phyloP scores from a whole-genome alignment of 768 basidiomycete species.

The Suillus placidus region DNA sequence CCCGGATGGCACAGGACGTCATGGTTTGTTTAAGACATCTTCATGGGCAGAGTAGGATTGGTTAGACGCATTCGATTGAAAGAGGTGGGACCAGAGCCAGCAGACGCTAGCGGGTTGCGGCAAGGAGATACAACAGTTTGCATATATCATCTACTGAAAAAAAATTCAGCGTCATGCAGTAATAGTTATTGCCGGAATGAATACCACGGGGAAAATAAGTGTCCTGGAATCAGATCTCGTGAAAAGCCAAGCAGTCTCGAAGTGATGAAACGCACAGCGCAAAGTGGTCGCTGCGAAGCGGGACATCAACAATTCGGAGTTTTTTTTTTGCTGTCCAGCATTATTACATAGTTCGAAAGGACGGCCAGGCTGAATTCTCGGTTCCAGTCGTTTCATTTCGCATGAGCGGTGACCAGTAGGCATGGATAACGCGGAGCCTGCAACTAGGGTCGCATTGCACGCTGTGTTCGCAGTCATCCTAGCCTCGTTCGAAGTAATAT shows the following conservation, averaged over 20 bases:
- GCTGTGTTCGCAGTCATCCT: not conserved
- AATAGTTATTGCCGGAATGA: not conserved
- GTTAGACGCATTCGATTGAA: constrained; percentile 38
- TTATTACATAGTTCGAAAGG: not conserved
- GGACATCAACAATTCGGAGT: not conserved
- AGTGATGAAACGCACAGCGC: constrained; percentile 8
- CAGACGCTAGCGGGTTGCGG: not conserved
- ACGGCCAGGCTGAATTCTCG: not conserved
- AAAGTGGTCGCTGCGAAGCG: not conserved
- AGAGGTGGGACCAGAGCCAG: constrained; percentile 37
- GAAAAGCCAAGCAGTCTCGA: constrained; percentile 36
- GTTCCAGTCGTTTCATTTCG: not conserved
- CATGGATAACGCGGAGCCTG: not conserved
- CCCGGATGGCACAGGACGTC: constrained; percentile 41
- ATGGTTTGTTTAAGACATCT: constrained; percentile 38
- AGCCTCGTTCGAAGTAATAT: not conserved
- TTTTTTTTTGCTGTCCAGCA: not conserved
- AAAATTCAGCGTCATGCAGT: not conserved
- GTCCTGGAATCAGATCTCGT: constrained; percentile 39
- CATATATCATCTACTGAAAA: constrained; percentile 15
- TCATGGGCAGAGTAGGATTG: constrained; percentile 32
- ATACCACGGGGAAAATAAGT: constrained; percentile 38
- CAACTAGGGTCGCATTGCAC: not conserved
- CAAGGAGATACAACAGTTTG: constrained; percentile 11
- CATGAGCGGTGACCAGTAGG: not conserved